These are phyloP conservation scores for Colletotrichum salicis DNA, from an alignment of 2,329 filamentous ascomycete species.

Conservation along the genomic window DNA sequence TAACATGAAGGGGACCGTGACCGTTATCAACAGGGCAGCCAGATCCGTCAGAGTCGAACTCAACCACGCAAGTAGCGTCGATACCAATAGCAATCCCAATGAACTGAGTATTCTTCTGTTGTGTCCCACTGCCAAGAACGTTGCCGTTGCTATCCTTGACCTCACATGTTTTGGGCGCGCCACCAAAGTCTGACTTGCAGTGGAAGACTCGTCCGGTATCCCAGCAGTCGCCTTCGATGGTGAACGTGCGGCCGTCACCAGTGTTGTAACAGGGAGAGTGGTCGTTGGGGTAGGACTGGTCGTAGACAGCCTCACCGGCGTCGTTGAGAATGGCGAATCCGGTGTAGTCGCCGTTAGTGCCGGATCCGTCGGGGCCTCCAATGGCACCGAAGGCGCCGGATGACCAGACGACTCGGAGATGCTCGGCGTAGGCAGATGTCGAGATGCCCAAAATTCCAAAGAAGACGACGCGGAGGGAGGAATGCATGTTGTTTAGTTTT, in stretches of 20 bases:
- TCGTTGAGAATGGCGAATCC: conserved; percentile 20
- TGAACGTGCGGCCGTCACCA: conserved; percentile 20
- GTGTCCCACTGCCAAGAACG: conserved; percentile 8
- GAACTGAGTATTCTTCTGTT: conserved; percentile 14
- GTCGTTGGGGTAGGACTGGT: not conserved
- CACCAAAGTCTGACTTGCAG: conserved; percentile 18
- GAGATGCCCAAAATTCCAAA: not conserved
- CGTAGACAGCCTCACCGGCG: conserved; percentile 16
- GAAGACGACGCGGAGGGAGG: not conserved
- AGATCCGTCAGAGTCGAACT: conserved; percentile 10
- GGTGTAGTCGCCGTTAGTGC: not conserved
- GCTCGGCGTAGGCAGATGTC: not conserved
- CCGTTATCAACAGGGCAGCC: not conserved
- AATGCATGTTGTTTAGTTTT: not conserved
- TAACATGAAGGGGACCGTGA: not conserved
- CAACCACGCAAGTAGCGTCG: not conserved
- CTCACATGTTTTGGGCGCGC: not conserved
- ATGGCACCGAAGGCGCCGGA: conserved; percentile 1
- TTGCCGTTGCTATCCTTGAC: not conserved
- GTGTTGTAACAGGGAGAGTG: conserved; percentile 20
- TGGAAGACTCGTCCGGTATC: conserved; percentile 5
- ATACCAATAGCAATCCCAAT: conserved; percentile 9
- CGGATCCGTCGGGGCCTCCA: not conserved
- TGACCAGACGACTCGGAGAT: conserved; percentile 19
- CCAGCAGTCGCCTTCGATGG: conserved; percentile 18